Conservation (phyloP, 2,329 filamentous ascomycete genomes). For the Hymenoscyphus albidus region DNA sequence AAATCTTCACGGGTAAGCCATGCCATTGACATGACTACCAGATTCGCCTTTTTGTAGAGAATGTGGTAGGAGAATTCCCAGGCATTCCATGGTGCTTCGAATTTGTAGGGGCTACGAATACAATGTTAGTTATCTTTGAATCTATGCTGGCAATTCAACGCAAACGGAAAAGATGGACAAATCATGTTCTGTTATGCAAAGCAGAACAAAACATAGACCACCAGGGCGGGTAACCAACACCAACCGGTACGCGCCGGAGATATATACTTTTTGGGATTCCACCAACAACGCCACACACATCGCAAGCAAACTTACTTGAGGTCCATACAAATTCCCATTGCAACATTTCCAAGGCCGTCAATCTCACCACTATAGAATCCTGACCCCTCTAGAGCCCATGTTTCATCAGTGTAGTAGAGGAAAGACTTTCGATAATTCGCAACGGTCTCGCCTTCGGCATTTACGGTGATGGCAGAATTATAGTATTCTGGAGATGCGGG, state of each 20-base stretch:
- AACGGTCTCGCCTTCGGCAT: slow-evolving; percentile 54
- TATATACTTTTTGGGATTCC: neutral
- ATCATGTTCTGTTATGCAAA: neutral
- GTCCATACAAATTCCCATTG: slow-evolving; percentile 63
- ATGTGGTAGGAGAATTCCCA: slow-evolving; percentile 51
- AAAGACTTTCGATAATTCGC: slow-evolving; percentile 59
- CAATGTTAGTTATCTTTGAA: slow-evolving; percentile 19
- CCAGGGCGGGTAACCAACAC: neutral
- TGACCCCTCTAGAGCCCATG: slow-evolving; percentile 54
- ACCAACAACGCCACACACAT: neutral
- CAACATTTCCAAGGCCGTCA: slow-evolving; percentile 46
- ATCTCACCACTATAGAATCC: slow-evolving; percentile 47
- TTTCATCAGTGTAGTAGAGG: slow-evolving; percentile 57
- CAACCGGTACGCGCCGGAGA: neutral
- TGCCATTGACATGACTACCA: slow-evolving; percentile 73
- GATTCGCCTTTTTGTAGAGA: slow-evolving; percentile 50
- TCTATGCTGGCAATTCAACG: neutral
- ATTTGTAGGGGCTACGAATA: slow-evolving; percentile 45
- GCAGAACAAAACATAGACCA: neutral
- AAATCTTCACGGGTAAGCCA: slow-evolving; percentile 63
- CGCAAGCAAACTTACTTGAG: slow-evolving; percentile 46
- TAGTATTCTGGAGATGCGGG: slow-evolving; percentile 50
- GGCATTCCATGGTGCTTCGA: slow-evolving; percentile 46
- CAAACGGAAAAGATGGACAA: neutral
- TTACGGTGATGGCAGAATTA: slow-evolving; percentile 53